A percentile compares a stretch with the other conserved stretches of the same genome.
phyloP scores from a whole-genome alignment of 305 asterid species.

The Rubia peregrina region DNA sequence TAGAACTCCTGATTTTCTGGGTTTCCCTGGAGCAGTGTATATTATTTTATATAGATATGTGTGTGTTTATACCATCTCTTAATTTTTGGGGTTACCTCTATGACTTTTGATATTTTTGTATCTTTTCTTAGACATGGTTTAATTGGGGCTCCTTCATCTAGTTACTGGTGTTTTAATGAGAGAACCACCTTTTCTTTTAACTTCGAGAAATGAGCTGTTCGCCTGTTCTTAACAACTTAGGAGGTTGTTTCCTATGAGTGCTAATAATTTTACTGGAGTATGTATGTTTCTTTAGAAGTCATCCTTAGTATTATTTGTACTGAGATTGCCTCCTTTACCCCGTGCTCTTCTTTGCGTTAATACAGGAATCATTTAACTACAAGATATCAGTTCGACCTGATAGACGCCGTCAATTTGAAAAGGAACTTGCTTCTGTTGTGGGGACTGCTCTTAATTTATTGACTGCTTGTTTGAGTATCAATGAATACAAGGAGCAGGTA shows the following conservation, averaged over 20 bases:
- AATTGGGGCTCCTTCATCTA: background rate
- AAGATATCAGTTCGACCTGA: conserved; percentile 98
- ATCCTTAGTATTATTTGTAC: background rate
- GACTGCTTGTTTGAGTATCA: conserved; percentile 82
- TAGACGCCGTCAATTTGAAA: conserved; percentile 86
- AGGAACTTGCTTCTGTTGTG: conserved; percentile 76
- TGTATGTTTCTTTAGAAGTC: background rate
- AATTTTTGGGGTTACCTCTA: background rate
- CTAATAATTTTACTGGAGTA: background rate
- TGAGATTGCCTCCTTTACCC: background rate
- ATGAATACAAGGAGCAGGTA: conserved; percentile 85
- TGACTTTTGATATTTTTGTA: background rate
- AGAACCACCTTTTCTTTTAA: background rate
- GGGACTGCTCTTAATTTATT: conserved; percentile 73
- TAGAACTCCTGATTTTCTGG: background rate
- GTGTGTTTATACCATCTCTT: background rate
- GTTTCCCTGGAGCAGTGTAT: background rate
- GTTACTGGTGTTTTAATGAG: background rate
- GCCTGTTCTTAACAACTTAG: background rate
- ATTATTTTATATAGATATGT: background rate
- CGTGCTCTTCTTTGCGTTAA: conserved; percentile 13
- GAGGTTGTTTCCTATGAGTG: conserved; percentile 7
- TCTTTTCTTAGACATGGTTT: background rate
- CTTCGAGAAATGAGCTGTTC: background rate
- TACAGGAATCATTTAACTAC: conserved; percentile 92